Base-by-base conservation (phyloP, 83 land plant genomes). In the Picea abies region DNA sequence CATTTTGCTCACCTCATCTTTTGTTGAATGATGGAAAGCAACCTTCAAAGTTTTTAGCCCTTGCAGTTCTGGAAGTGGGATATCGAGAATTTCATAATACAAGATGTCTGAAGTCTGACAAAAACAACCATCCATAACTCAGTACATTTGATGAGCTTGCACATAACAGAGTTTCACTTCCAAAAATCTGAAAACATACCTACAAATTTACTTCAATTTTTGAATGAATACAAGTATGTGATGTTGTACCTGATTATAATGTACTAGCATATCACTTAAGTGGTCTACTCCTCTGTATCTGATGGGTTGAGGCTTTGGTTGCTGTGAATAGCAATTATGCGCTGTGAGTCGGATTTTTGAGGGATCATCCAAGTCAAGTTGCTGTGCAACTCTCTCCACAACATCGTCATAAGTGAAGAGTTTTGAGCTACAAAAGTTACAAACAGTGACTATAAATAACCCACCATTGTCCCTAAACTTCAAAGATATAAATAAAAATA, bases 261-360 rank as follows among this genome's bases (percentile, higher is more conserved):
- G 99, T 16, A 88, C 89, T 19, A 98, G 91, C 99, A 98, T 98
- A 63, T 98, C 99, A 70, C 91, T 83, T 69, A 98, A 85, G 72
- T 91, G 93, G 3, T 96, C 99, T 15, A 93, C 95, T 78, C 94
- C 96, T 25, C 96, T 91, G 78, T 93, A 96, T 67, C 94, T 98
- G 73, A 98, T 96, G 10, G 99, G 96, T 71, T 96, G 99, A 63
- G 99, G 99, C 79, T 98, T 98, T 10, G 99, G 99, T 80, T 98
- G 99, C 85, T 98, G 99, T 26, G 99, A 95, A 81, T 98, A 96
- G 81, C 96, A 96, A 80, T 96, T 98, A 75, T 98, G 99, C 8
- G 99, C 81, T 16, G 99, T 98, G 64, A 98, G 91, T 82, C 99
- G 87, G 35, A 98, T 93, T 84, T 98, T 98, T 64, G 99, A 92